Conservation (phyloP, 352 stramenopile species). For the Plasmopara viticola region DNA sequence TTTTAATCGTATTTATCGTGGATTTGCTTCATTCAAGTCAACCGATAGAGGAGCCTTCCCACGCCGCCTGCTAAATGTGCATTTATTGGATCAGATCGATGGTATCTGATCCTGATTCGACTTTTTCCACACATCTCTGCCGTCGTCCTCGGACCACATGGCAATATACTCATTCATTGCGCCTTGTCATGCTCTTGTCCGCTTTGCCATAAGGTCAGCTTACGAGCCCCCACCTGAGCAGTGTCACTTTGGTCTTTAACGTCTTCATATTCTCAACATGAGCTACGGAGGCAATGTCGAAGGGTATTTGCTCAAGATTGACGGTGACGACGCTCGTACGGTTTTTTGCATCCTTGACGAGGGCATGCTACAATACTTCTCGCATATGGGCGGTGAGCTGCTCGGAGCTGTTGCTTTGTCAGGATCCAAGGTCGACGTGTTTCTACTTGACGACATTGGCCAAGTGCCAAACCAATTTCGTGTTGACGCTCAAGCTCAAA, state of each 20-base stretch:
- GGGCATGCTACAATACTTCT: conserved; percentile 76
- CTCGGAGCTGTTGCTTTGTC: conserved; percentile 61
- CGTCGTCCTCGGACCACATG: conserved; percentile 26
- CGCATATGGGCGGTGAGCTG: conserved; percentile 54
- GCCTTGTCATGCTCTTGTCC: conserved; percentile 13
- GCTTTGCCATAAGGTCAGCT: conserved; percentile 7
- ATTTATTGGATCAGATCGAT: no score
- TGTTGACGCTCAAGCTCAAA: conserved; percentile 40
- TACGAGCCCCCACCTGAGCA: conserved; percentile 1
- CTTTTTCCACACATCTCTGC: conserved; percentile 5
- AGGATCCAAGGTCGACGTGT: conserved; percentile 69
- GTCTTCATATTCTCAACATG: conserved; percentile 10
- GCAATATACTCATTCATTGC: conserved; percentile 11
- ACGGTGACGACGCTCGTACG: conserved; percentile 44
- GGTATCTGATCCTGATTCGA: no score
- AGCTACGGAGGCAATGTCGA: conserved; percentile 69
- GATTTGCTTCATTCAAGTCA: no score
- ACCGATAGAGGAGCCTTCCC: no score
- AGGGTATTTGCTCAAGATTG: conserved; percentile 75
- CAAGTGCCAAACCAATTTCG: conserved; percentile 56
- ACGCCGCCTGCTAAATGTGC: no score
- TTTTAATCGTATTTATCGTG: no score
- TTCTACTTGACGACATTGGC: conserved; percentile 44
- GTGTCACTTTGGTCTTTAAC: conserved; percentile 5
- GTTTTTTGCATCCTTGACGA: conserved; percentile 86